Conservation (phyloP, 768 basidiomycete genomes). For the Mycena crocata region DNA sequence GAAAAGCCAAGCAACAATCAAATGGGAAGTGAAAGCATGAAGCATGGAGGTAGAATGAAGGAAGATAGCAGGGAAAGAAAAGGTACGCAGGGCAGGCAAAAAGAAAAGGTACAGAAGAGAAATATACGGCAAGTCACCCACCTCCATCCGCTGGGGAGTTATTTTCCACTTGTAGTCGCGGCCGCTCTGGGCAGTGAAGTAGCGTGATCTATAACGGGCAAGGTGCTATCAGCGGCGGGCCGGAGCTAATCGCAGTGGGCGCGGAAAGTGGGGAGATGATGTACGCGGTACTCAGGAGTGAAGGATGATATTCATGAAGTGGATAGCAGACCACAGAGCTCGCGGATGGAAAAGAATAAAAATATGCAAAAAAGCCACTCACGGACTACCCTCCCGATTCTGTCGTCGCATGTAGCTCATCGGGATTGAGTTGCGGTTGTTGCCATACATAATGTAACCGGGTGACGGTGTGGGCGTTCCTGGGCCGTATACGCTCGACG, state of each 20-base stretch:
- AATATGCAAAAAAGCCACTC: slow-evolving; percentile 43
- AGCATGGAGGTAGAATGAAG: no score
- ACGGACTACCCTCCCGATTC: slow-evolving; percentile 73
- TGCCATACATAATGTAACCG: slow-evolving; percentile 79
- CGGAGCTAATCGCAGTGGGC: no score
- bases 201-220: slow-evolving; percentile 75
- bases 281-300: neutral
- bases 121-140: slow-evolving; percentile 46
- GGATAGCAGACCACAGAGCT: neutral
- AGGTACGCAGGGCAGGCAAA: neutral
- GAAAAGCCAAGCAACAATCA: no score
- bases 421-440: slow-evolving; percentile 60
- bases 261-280: neutral
- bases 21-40: no score
- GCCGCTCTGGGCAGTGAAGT: slow-evolving; percentile 78
- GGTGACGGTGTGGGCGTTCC: slow-evolving; percentile 59
- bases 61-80: neutral
- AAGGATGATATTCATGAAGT: slow-evolving; percentile 2
- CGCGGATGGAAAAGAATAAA: neutral
- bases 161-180: slow-evolving; percentile 84
- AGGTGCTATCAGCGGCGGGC: no score
- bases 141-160: slow-evolving; percentile 74
- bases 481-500: slow-evolving; percentile 15
- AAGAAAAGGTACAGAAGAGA: slow-evolving; percentile 9
- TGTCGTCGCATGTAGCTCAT: slow-evolving; percentile 71